These are phyloP conservation scores for Coniella lustricola DNA, from an alignment of 2,329 filamentous ascomycete species.

Conservation along the genomic window DNA sequence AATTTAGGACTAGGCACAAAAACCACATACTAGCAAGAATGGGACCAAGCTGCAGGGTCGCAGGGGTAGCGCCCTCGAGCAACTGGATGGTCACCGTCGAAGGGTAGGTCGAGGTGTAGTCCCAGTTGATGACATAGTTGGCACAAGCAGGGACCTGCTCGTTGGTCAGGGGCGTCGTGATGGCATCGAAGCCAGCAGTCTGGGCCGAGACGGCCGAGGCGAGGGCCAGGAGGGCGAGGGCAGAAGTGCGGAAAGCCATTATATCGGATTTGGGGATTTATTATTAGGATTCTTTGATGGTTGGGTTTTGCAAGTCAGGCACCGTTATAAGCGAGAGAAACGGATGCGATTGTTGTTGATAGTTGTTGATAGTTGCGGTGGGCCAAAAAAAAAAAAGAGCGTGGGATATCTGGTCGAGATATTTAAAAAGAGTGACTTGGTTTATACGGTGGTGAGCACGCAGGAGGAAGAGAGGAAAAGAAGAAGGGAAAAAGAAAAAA, in stretches of 20 bases:
- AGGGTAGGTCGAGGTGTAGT: conserved; percentile 32
- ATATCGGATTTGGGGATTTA: conserved; percentile 23
- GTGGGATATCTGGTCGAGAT: too few relatives aligned
- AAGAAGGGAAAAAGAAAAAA: neutral
- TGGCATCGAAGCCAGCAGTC: conserved; percentile 47
- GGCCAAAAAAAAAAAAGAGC: too few relatives aligned
- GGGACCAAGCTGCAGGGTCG: conserved; percentile 33
- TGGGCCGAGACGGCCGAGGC: conserved; percentile 46
- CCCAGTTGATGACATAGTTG: conserved; percentile 46
- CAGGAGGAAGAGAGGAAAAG: neutral
- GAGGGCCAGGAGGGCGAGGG: conserved; percentile 44
- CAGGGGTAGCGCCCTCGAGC: conserved; percentile 42
- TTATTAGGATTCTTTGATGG: too few relatives aligned
- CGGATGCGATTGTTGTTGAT: too few relatives aligned
- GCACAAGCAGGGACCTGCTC: conserved; percentile 41
- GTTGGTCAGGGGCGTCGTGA: conserved; percentile 39
- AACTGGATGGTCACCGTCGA: conserved; percentile 45
- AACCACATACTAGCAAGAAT: conserved; percentile 48
- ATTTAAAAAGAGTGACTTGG: too few relatives aligned
- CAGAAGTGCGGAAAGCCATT: conserved; percentile 46
- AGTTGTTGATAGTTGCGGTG: too few relatives aligned
- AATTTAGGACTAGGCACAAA: conserved; percentile 14
- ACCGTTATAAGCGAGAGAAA: conserved; percentile 8
- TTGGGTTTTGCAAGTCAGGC: too few relatives aligned
- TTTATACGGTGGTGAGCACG: too few relatives aligned